Evolutionary conservation across 352 stramenopile genomes (phyloP), one percentile per base, ranked within the genome.

Genomic region (Hyaloperonospora arabidopsidis): DNA sequence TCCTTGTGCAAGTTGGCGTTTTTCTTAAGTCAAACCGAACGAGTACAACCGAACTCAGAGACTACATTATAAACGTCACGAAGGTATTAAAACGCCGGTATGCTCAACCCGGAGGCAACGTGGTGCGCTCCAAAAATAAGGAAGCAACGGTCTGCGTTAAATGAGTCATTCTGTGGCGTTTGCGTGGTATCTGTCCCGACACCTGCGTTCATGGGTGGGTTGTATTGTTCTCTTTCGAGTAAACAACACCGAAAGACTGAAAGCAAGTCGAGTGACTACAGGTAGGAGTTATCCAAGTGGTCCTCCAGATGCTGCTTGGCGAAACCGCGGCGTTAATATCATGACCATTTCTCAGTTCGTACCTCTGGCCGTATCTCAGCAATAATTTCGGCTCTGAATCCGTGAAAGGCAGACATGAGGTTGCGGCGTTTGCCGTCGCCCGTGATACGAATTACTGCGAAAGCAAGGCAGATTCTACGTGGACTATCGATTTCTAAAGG

Each of bases 331-430:
- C n/a, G 82, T 87, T 45, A 93, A 93, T 18, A 59, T 95, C 2
- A 93, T 97, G 64, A 93, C 98, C 29, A 75, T 98, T 2, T 98
- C 93, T 21, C 95, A 99, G 65, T 99, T 99, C 87, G 92, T 1
- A 96, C 86, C 15, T 98, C 95, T 62, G 97, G 89, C 34, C 78
- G 97, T 32, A 96, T 99, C n/a, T 85, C 99, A 65, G 86, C 93
- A 50, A 96, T 96, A n/a, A 93, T 91, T 40, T 50, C 99, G 53
- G 81, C 96, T 18, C 83, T 99, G 17, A 99, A 99, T 65, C 97
- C 97, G 11, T 99, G 96, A 95, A 98, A 98, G 67, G 80, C n/a
- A 0, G 81, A 95, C 21, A 94, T 53, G 80, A 97, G 44, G 84
- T 87, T 17, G 68, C 56, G 32, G 74, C 79, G 12, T 67, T 91